Base-by-base conservation (phyloP, 2,329 filamentous ascomycete species). In the Zasmidium citrigriseum region DNA sequence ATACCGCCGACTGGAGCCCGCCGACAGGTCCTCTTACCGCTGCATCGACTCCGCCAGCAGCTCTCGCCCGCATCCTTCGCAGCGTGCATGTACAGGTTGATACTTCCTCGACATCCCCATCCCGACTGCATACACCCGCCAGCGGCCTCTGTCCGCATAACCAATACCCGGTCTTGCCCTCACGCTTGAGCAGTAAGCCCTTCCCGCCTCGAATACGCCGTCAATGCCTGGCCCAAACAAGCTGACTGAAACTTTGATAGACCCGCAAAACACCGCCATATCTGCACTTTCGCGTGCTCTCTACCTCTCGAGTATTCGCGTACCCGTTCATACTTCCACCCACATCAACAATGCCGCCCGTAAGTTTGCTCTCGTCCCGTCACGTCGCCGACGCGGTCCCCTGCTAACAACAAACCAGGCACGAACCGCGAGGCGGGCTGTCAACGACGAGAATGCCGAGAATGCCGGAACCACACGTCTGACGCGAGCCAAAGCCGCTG, bases 361-460 rank as follows among this genome's bases (percentile, higher is more conserved):
- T 74, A 69, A 58, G 72, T 72, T 41, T 18, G 14, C 20, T 47
- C 51, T 25, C 25, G 18, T 41, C 21, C 18, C 12, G 54, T 53
- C 45, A 59, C 34, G 29, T 57, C 56, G 46, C 52, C 57, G 52
- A 50, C 41, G 51, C 41, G 24, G 47, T 9, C 24, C 53, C 20
- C 34, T 64, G 64, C 75, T 80, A 81, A 83, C 76, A 68, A 62
- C 67, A 49, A 61, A 65, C 44, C 71, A 88, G 89, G 84, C 83
- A 81, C 89, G 90, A 77, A 82, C 86, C 71, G 86, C 89, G 77
- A 84, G 87, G 75, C 89, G 92, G 78, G 84, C 87, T 75, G 84
- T 89, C 70, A 89, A 89, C 66, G 95, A 96, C 77, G 93, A 97
- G 82, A 97, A 97, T 74, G 93, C 97, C 75, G 95, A 97, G 81